Evolutionary conservation across 139 green algal species (phyloP), one percentile per base, ranked within the genome.

Genomic region (Helicosporidium sp.): DNA sequence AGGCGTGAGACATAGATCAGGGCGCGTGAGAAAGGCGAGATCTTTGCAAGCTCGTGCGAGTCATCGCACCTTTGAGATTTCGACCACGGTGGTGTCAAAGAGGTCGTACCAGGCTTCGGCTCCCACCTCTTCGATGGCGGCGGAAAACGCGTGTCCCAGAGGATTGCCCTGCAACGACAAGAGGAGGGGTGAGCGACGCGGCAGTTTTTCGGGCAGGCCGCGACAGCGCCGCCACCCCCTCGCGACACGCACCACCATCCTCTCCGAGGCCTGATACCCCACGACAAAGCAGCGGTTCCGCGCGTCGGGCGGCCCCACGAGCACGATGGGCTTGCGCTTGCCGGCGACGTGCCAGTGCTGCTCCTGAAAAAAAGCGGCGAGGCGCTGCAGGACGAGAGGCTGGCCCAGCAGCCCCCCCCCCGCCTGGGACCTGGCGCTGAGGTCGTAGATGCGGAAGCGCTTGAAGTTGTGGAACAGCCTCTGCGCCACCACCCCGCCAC

Each of bases 351-450:
- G 59, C 19, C 46, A 57, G 44, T 68, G 26, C 27, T 68, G 60
- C 33, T 68, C 68, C 26, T 69, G 65, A 25, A 76, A 64, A 46
- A 74, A 76, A 20, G 51, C 35, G 20, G 68, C 68, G 33, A 76
- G 51, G 7, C 68, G 55, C 49, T 69, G 64, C 33, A 76, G 49
- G 2, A 64, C 47, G 34, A 76, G 64, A 36, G 68, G 68, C 41
- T 74, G 64, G 18, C 52, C 24, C 45, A 54, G 53, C n/a, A n/a
- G n/a, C n/a, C n/a, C n/a, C n/a, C n/a, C n/a, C n/a, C n/a, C n/a
- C n/a, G n/a, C n/a, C n/a, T n/a, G n/a, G n/a, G n/a, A n/a, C n/a
- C n/a, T n/a, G n/a, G n/a, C n/a, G 13, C 29, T 52, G 7, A 72
- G 48, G 48, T 72, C 61, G 26, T 57, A 69, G 28, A 69, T 47